Percentiles rank a stretch among this genome's conserved stretches.
Conservation (phyloP, 768 basidiomycete species). For the Mycena pura region DNA sequence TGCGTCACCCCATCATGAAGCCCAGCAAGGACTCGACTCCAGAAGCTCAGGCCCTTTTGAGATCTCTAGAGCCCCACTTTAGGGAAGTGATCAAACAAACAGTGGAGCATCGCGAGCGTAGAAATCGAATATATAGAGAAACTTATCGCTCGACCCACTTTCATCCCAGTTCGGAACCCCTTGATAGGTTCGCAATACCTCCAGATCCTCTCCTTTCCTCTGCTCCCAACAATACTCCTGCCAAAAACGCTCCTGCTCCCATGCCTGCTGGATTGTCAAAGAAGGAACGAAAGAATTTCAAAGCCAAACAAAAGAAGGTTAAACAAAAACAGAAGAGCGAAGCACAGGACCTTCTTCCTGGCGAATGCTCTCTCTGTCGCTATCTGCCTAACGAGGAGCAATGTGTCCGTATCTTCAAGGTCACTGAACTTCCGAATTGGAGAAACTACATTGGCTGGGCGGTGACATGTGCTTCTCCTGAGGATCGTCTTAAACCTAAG, state of each 20-base stretch:
- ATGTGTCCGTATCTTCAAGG: not conserved
- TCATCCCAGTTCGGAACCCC: no score
- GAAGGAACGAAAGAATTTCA: not conserved
- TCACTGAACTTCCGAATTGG: not conserved
- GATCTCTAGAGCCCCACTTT: not conserved
- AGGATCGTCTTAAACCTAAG: not conserved
- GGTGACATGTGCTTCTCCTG: not conserved
- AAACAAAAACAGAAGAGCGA: not conserved
- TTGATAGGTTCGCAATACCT: no score
- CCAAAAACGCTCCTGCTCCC: not conserved
- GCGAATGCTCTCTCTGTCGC: not conserved
- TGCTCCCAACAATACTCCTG: not conserved
- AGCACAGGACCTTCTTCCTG: not conserved
- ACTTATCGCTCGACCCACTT: not conserved
- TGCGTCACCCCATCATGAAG: not conserved
- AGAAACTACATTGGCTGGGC: not conserved
- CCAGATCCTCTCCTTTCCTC: no score
- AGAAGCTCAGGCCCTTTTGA: not conserved
- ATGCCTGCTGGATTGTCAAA: not conserved
- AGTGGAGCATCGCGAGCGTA: not conserved
- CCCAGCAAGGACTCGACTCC: not conserved
- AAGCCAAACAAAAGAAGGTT: not conserved
- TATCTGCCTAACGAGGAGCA: not conserved
- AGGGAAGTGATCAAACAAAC: not conserved
- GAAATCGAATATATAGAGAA: not conserved